These are phyloP conservation scores for Eragrostis tef DNA, from an alignment of 202 grass and related monocot genomes.

Conservation along the genomic window DNA sequence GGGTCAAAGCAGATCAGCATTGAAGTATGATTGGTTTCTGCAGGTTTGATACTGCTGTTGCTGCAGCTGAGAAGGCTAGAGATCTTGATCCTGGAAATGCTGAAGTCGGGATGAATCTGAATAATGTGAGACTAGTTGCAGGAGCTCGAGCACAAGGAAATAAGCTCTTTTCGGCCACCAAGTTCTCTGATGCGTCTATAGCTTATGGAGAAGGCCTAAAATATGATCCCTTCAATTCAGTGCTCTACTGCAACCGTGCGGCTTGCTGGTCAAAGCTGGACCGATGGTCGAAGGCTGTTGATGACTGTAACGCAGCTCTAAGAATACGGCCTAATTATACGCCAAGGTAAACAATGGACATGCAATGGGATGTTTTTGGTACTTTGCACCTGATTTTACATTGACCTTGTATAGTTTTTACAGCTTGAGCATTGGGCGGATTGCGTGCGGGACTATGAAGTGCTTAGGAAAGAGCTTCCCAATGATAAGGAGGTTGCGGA, in stretches of 20 bases:
- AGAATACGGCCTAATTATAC: conserved; percentile 90
- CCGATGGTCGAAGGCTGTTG: conserved; percentile 74
- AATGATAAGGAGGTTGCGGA: conserved; percentile 73
- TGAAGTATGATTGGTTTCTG: conserved; percentile 40
- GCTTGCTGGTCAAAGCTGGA: conserved; percentile 93
- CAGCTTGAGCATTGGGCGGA: conserved; percentile 80
- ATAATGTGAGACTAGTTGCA: conserved; percentile 79
- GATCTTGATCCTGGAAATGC: conserved; percentile 67
- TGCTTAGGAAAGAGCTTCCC: conserved; percentile 72
- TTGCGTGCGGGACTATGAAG: conserved; percentile 77
- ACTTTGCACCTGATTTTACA: conserved; percentile 13
- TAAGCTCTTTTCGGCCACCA: conserved; percentile 80
- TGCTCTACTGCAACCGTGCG: conserved; percentile 91
- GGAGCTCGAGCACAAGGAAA: conserved; percentile 82
- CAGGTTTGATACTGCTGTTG: conserved; percentile 83
- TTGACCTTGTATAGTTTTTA: conserved; percentile 44
- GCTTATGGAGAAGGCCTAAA: conserved; percentile 98
- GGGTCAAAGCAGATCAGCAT: conserved; percentile 21
- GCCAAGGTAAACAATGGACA: conserved; percentile 61
- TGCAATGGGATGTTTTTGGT: conserved; percentile 12
- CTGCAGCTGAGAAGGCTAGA: conserved; percentile 77
- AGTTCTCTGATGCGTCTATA: conserved; percentile 82
- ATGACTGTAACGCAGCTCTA: conserved; percentile 89
- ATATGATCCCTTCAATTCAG: conserved; percentile 79
- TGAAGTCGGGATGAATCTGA: conserved; percentile 62